Percentiles rank a stretch among this genome's conserved stretches.
phyloP scores from a whole-genome alignment of 805 yeast genomes.

The Cyberlindnera maclurae region DNA sequence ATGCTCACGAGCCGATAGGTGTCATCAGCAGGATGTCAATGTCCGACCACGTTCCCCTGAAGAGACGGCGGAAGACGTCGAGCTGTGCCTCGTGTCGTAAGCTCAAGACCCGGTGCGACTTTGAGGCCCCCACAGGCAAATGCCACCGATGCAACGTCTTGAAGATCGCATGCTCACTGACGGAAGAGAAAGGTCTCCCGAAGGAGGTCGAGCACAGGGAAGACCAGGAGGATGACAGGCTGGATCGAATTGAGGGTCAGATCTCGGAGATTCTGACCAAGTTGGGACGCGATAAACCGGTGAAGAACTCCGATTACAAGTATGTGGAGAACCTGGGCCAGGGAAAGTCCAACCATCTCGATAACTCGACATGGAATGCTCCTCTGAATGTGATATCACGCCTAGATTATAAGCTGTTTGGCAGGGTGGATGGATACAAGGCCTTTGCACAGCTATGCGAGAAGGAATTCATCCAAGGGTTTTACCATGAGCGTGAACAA shows the following conservation, averaged over 20 bases:
- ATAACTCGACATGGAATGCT: constrained; percentile 25
- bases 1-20: too few species aligned
- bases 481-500: constrained; percentile 36
- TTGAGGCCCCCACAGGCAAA: constrained; percentile 33
- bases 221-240: constrained; percentile 4
- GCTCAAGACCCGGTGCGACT: constrained; percentile 53
- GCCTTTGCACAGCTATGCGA: constrained; percentile 30
- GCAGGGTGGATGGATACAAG: constrained; percentile 21
- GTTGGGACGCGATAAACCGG: constrained; percentile 9
- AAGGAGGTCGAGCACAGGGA: constrained; percentile 6
- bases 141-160: constrained; percentile 49
- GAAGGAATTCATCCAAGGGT: constrained; percentile 35
- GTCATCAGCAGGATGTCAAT: too few species aligned
- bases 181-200: constrained; percentile 23
- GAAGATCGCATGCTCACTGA: constrained; percentile 41
- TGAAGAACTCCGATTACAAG: constrained; percentile 9
- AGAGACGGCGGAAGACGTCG: constrained; percentile 33
- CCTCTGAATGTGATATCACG: constrained; percentile 31
- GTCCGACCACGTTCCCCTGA: constrained; percentile 2
- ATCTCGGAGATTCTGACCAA: constrained; percentile 23
- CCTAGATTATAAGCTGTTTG: constrained; percentile 33
- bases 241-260: constrained; percentile 9
- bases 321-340: constrained; percentile 8
- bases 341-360: constrained; percentile 18
- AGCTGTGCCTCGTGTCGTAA: constrained; percentile 48